Conservation (phyloP, 78 protist species). For the Creolimax fragrantissima region DNA sequence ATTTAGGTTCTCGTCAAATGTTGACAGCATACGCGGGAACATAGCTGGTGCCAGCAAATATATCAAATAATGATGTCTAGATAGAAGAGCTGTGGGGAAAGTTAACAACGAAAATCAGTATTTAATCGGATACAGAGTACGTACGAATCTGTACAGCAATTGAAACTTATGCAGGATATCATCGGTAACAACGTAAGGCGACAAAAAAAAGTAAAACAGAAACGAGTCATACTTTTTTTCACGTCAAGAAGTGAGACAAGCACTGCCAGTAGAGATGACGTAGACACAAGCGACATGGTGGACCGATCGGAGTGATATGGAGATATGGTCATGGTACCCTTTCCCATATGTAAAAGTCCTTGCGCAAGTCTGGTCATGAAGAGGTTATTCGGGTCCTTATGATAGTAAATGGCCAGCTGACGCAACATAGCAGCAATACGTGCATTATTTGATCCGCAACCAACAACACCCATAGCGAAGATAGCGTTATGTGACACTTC, state of each 20-base stretch:
- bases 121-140: not conserved
- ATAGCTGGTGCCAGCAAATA: constrained; percentile 59
- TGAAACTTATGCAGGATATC: not conserved
- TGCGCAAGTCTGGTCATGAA: constrained; percentile 78
- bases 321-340: constrained; percentile 80
- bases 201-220: not conserved
- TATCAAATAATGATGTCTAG: constrained; percentile 78
- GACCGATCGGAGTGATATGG: constrained; percentile 78
- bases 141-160: not conserved
- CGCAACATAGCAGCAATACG: constrained; percentile 81
- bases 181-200: not conserved
- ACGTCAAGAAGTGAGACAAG: constrained; percentile 69
- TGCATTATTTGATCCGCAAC: constrained; percentile 81
- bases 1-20: constrained; percentile 67
- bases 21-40: constrained; percentile 88
- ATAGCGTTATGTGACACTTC: constrained; percentile 77
- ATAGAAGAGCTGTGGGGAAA: constrained; percentile 45
- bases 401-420: constrained; percentile 72
- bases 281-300: constrained; percentile 55
- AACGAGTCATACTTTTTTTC: constrained; percentile 50
- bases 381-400: constrained; percentile 44
- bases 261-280: constrained; percentile 66
- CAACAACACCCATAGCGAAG: constrained; percentile 58
- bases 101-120: not conserved
- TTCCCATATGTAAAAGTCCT: constrained; percentile 92